Evolutionary conservation across 352 stramenopile species (phyloP).

Genomic region (Phytophthora gonapodyides): DNA sequence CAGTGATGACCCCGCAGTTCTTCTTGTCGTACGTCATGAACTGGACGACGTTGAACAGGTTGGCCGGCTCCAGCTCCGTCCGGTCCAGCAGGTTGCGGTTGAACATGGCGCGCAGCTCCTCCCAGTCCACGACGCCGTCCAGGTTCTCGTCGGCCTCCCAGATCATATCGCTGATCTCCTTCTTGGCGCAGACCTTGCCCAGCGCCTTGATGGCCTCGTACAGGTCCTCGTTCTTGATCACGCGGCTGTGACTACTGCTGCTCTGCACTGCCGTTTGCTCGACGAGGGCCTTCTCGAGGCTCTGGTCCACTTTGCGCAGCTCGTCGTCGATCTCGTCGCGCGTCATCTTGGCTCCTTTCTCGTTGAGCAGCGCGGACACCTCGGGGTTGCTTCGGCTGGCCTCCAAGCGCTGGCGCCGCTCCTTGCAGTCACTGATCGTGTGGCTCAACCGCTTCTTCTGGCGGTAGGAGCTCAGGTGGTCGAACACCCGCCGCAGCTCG

Average conservation of each 20-base stretch:
- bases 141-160: conserved; percentile 99
- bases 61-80: conserved; percentile 94
- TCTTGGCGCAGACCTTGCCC: conserved; percentile 92
- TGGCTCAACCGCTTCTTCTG: conserved; percentile 79
- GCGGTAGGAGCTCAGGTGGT: conserved; percentile 92
- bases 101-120: conserved; percentile 97
- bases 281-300: conserved; percentile 50
- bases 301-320: conserved; percentile 64
- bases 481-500: conserved; percentile 94
- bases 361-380: conserved; percentile 74
- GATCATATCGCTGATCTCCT: conserved; percentile 98
- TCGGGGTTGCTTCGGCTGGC: conserved; percentile 70
- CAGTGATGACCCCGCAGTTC: conserved; percentile 93
- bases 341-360: conserved; percentile 80
- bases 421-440: conserved; percentile 49
- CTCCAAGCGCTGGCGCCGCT: conserved; percentile 66
- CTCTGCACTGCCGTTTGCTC: conserved; percentile 63
- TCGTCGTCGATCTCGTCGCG: conserved; percentile 80
- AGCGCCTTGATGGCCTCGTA: conserved; percentile 94
- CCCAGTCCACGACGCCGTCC: conserved; percentile 94
- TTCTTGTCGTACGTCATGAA: conserved; percentile 99
- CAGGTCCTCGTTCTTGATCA: conserved; percentile 93
- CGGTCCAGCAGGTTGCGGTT: conserved; percentile 96
- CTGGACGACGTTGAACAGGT: conserved; percentile 97
- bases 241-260: conserved; percentile 48